These are phyloP conservation scores for Hypoxylon lienhwacheense DNA, from an alignment of 495 filamentous ascomycete genomes.

Conservation along the genomic window DNA sequence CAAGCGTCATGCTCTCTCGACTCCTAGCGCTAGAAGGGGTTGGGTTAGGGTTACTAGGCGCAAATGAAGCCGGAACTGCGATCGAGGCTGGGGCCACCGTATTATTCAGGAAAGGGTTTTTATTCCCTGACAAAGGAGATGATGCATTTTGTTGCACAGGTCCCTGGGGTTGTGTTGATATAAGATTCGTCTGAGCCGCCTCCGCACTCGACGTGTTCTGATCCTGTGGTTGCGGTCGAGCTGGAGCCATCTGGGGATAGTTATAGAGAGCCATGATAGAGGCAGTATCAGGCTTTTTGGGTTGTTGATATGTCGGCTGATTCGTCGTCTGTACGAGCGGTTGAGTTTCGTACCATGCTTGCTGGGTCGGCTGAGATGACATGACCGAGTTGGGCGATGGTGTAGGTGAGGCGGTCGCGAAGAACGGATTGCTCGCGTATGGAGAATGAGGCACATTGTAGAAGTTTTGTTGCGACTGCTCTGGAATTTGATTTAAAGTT, in stretches of 20 bases:
- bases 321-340: slow-evolving; percentile 18
- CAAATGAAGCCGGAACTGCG: slow-evolving; percentile 21
- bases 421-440: slow-evolving; percentile 58
- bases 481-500: slow-evolving; percentile 51
- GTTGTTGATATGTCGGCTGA: slow-evolving; percentile 18
- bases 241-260: slow-evolving; percentile 69
- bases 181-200: slow-evolving; percentile 15
- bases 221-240: slow-evolving; percentile 34
- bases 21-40: slow-evolving; percentile 54
- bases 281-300: slow-evolving; percentile 65
- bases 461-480: slow-evolving; percentile 54
- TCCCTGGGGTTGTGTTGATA: slow-evolving; percentile 30
- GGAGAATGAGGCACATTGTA: slow-evolving; percentile 43
- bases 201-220: slow-evolving; percentile 24
- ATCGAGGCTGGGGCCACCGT: slow-evolving; percentile 14
- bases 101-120: slow-evolving; percentile 51
- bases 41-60: slow-evolving; percentile 50
- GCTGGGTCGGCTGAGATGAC: slow-evolving; percentile 43
- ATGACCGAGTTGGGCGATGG: slow-evolving; percentile 41
- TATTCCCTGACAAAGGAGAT: slow-evolving; percentile 39
- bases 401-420: slow-evolving; percentile 43
- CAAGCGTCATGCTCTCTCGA: slow-evolving; percentile 87
- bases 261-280: slow-evolving; percentile 88
- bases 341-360: slow-evolving; percentile 38
- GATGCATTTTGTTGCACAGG: slow-evolving; percentile 19